Conservation (phyloP, 1,284 basidiomycete genomes). For the Cystobasidium sp. region DNA sequence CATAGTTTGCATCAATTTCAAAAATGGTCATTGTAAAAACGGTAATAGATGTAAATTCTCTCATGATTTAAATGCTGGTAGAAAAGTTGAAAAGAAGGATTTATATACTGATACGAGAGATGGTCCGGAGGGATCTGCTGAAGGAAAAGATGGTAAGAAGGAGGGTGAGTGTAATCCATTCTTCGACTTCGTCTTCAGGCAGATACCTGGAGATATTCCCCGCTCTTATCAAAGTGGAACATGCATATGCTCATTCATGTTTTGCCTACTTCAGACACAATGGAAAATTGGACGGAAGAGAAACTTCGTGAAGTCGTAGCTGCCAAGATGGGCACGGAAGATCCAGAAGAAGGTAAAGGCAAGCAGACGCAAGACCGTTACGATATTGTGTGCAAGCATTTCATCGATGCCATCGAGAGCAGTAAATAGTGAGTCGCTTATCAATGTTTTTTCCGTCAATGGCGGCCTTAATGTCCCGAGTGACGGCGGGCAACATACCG, state of each 20-base stretch:
- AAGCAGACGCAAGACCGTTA: slow-evolving; percentile 43
- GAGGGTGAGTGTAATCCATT: neutral
- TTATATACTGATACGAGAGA: slow-evolving; percentile 88
- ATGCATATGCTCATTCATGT: no score
- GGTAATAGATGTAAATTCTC: slow-evolving; percentile 75
- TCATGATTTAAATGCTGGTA: slow-evolving; percentile 82
- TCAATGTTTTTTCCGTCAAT: no score
- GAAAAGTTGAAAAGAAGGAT: slow-evolving; percentile 96
- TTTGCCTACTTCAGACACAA: slow-evolving; percentile 70
- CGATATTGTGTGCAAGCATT: slow-evolving; percentile 93
- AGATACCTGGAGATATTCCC: slow-evolving; percentile 30
- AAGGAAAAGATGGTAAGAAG: slow-evolving; percentile 58
- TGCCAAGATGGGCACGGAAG: slow-evolving; percentile 64
- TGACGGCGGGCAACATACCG: no score
- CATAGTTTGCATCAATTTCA: slow-evolving; percentile 83
- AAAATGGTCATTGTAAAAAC: slow-evolving; percentile 75
- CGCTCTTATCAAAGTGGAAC: no score
- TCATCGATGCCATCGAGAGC: slow-evolving; percentile 93
- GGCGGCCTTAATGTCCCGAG: no score
- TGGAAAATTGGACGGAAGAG: slow-evolving; percentile 98
- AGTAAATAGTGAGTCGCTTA: slow-evolving; percentile 66
- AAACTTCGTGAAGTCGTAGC: slow-evolving; percentile 84
- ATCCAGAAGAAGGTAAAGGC: slow-evolving; percentile 20
- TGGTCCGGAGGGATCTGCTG: slow-evolving; percentile 59
- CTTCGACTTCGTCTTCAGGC: neutral